These are phyloP conservation scores for Lagerstroemia speciosa DNA, from an alignment of 345 rosid species.

Conservation along the genomic window DNA sequence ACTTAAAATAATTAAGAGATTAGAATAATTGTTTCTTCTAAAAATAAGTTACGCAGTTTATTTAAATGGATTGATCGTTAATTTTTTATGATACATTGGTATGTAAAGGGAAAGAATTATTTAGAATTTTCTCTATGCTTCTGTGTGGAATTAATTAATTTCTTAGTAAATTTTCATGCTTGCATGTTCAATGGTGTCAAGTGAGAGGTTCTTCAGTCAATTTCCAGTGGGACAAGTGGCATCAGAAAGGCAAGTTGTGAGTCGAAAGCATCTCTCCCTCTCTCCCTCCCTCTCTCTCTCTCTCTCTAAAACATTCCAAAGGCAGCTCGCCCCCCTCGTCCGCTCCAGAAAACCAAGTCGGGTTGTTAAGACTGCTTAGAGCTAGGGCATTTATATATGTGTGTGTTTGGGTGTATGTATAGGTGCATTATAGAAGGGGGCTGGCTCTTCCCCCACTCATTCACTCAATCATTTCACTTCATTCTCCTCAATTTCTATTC, in stretches of 20 bases:
- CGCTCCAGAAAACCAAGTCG: conserved; percentile 33
- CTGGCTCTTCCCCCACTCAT: conserved; percentile 47
- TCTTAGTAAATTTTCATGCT: neutral
- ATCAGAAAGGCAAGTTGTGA: neutral
- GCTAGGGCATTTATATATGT: neutral
- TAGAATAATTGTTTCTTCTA: no score
- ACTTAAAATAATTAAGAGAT: no score
- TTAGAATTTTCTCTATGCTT: no score
- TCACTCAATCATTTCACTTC: conserved; percentile 35
- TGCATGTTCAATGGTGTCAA: neutral
- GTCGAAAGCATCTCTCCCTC: neutral
- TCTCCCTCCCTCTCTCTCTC: neutral
- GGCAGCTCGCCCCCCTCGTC: conserved; percentile 31
- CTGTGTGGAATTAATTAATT: no score
- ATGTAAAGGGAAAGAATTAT: no score
- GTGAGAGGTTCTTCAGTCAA: neutral
- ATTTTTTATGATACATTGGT: no score
- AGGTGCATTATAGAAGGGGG: neutral
- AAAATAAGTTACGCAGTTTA: no score
- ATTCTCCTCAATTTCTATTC: neutral
- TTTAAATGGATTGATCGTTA: no score
- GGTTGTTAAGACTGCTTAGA: neutral
- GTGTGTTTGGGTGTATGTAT: neutral
- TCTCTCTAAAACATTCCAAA: conserved; percentile 33
- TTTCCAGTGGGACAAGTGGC: neutral